These are phyloP conservation scores for Stephanodiscus minutulus DNA, from an alignment of 108 stramenopile genomes.

Conservation along the genomic window DNA sequence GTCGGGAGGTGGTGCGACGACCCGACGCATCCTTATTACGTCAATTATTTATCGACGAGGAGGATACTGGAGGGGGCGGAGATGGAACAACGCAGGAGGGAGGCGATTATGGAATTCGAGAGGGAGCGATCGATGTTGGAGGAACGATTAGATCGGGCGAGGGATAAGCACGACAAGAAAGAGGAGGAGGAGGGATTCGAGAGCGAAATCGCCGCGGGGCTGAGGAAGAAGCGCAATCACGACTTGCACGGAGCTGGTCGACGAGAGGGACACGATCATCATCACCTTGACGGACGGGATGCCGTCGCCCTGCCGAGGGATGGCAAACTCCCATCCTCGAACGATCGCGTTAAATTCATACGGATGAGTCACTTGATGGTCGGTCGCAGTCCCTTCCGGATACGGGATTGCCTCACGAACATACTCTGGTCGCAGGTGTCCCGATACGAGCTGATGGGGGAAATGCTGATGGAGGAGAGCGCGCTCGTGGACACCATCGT, in stretches of 20 bases:
- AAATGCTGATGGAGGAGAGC: constrained; percentile 56
- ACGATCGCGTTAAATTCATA: constrained; percentile 65
- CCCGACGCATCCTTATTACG: constrained; percentile 67
- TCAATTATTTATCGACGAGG: constrained; percentile 58
- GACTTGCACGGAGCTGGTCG: neutral
- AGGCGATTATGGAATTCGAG: constrained; percentile 40
- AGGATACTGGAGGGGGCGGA: constrained; percentile 70
- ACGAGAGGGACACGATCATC: neutral
- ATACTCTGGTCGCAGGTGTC: constrained; percentile 57
- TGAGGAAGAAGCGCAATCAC: constrained; percentile 24
- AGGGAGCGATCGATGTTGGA: constrained; percentile 19
- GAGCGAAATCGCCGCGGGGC: constrained; percentile 17
- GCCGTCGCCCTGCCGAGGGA: constrained; percentile 20
- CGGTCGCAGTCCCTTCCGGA: constrained; percentile 51
- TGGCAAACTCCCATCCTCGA: constrained; percentile 23
- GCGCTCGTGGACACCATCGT: constrained; percentile 65
- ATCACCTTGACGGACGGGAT: constrained; percentile 1
- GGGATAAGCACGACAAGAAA: constrained; percentile 27
- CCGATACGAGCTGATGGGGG: constrained; percentile 71
- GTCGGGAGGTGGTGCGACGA: constrained; percentile 72
- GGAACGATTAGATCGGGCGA: constrained; percentile 13
- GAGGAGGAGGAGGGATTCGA: constrained; percentile 34
- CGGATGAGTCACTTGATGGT: constrained; percentile 67
- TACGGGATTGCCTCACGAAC: constrained; percentile 62
- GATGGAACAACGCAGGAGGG: constrained; percentile 59